Percentiles rank a stretch among this genome's conserved stretches.
Conservation (phyloP, 306 rosid species). For the Quercus parvula region DNA sequence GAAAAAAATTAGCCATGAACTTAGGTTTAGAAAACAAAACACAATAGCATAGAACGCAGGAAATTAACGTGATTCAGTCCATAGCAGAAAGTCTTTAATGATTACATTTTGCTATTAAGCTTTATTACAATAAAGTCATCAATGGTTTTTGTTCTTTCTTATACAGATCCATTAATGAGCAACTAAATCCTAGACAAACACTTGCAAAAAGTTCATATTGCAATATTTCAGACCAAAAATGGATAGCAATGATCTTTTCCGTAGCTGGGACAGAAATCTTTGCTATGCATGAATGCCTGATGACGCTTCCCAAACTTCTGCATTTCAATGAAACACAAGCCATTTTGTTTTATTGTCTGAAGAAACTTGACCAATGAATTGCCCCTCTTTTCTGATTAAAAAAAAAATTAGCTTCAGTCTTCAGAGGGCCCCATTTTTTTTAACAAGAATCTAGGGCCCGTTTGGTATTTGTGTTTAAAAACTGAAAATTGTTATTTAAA, state of each 20-base stretch:
- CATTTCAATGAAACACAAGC: constrained; percentile 51
- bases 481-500: no score
- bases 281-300: constrained; percentile 44
- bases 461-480: no score
- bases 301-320: constrained; percentile 65
- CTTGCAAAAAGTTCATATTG: constrained; percentile 36
- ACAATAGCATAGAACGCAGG: not conserved
- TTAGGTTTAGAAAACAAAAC: not conserved
- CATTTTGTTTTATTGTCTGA: constrained; percentile 50
- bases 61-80: no score
- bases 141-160: no score
- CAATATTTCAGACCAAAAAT: constrained; percentile 58
- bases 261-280: constrained; percentile 61
- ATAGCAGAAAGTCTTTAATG: no score
- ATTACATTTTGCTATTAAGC: no score
- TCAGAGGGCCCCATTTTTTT: constrained; percentile 44
- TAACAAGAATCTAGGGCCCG: no score
- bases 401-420: constrained; percentile 34
- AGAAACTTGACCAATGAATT: constrained; percentile 64
- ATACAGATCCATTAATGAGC: no score
- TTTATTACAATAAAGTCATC: no score
- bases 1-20: not conserved
- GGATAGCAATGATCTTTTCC: constrained; percentile 77
- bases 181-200: no score
- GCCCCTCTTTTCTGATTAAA: constrained; percentile 68